Evolutionary conservation across 805 yeast species (phyloP), one percentile per base, ranked within the genome.

Genomic region (Candida verbasci): DNA sequence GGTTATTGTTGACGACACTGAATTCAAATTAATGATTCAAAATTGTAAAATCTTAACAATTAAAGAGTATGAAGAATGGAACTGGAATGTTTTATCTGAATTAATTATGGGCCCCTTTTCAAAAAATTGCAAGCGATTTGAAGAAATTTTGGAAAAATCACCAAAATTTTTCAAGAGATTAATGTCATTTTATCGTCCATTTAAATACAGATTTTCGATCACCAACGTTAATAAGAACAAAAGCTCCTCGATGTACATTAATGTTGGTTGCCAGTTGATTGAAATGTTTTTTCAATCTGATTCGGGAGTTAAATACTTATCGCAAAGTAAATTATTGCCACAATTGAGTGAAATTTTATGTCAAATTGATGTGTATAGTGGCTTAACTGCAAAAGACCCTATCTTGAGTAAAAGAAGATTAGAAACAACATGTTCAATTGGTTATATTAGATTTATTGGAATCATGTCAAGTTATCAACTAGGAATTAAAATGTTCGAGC

Each of bases 301-400:
- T 0, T 83, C 74, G 41, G 97, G 97, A 9, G 72, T 76, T 26
- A 72, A 70, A 42, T 82, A 78, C 45, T 63, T 87, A 11, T 61
- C 71, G 23, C 82, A 78, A 37, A 87, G 83, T 56, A 89, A 93
- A 57, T 66, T 89, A 6, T 56, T 91, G 24, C 85, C 95, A 1
- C 97, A 91, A 53, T 70, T 91, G 35, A 88, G 95, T 0, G 96
- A 93, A 47, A 80, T 94, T 34, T 65, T 91, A 28, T 93, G 93
- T 0, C 95, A 86, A 55, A 63, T 86, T 15, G 94, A 85, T 49
- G 91, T 91, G 0, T 71, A 67, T 53, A 80, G 88, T 52, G 94
- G 94, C 0, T 74, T 86, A 22, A 61, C 70, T 3, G 78, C 93
- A 0, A 60, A 73, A 2, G 91, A 83, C 32, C 93, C 95, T 10